These are phyloP conservation scores for Boletellus sp. DNA, from an alignment of 768 basidiomycete genomes.

Conservation along the genomic window DNA sequence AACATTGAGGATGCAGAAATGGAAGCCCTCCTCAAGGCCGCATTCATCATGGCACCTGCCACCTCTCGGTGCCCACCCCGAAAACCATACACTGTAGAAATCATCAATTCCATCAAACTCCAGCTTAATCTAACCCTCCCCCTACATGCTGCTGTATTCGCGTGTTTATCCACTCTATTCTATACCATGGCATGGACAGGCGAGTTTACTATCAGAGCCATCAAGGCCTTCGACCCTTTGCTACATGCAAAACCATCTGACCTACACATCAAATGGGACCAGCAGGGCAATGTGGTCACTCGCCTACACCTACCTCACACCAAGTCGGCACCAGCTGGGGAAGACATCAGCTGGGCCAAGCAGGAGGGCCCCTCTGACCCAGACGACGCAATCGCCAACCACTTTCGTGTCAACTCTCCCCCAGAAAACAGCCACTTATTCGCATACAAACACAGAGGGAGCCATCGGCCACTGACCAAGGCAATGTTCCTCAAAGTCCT, in stretches of 20 bases:
- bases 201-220: neutral
- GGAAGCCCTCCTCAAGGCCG: neutral
- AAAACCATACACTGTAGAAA: neutral
- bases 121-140: neutral
- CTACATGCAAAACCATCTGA: neutral
- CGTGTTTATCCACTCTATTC: neutral
- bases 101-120: neutral
- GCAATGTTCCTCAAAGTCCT: conserved; percentile 13
- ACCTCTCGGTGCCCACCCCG: neutral
- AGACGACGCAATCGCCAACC: neutral
- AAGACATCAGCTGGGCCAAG: conserved; percentile 11
- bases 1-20: neutral
- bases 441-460: conserved; percentile 17
- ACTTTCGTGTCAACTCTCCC: conserved; percentile 30
- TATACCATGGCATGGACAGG: neutral
- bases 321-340: conserved; percentile 8
- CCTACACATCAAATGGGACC: neutral
- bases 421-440: conserved; percentile 25
- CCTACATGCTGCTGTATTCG: neutral
- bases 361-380: conserved; percentile 12
- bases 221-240: neutral
- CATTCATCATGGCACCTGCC: neutral
- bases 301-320: conserved; percentile 18
- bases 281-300: conserved; percentile 20
- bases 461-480: conserved; percentile 25